Conservation (phyloP, 768 basidiomycete species). For the Tricholoma furcatifolium region DNA sequence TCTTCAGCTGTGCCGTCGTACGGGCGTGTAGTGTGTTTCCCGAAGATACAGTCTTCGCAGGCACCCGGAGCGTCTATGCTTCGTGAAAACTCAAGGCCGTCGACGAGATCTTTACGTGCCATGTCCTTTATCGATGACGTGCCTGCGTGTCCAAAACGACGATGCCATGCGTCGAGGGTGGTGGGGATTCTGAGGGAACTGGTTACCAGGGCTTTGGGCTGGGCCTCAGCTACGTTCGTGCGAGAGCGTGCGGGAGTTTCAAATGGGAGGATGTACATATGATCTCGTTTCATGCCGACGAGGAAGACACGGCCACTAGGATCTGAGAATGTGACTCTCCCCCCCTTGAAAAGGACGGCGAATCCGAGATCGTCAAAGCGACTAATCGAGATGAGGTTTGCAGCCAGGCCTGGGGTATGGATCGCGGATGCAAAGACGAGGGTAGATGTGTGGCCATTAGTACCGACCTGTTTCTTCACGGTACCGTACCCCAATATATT, state of each 20-base stretch:
- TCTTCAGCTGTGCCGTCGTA: no score
- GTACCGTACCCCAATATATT: not conserved
- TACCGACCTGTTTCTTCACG: not conserved
- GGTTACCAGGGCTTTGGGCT: slow-evolving; percentile 3
- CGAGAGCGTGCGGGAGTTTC: not conserved
- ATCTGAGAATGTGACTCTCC: not conserved
- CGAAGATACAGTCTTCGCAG: no score
- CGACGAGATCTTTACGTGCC: no score
- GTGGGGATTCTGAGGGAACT: slow-evolving; percentile 16
- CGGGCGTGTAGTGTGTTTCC: no score
- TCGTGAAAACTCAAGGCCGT: no score
- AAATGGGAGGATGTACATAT: not conserved
- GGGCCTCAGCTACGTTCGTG: no score
- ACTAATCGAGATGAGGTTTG: slow-evolving; percentile 1
- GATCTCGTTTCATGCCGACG: not conserved
- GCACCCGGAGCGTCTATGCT: no score
- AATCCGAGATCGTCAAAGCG: not conserved
- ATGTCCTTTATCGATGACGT: slow-evolving; percentile 8
- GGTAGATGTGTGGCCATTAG: not conserved
- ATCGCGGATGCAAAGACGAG: not conserved
- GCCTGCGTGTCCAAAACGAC: slow-evolving; percentile 20
- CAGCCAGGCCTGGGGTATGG: not conserved
- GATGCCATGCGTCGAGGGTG: slow-evolving; percentile 25
- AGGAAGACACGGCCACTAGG: not conserved
- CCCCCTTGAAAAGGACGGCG: not conserved